A percentile compares a stretch with the other conserved stretches of the same genome.
Evolutionary conservation across 345 rosid species (phyloP).

Genomic region (Microcos paniculata): DNA sequence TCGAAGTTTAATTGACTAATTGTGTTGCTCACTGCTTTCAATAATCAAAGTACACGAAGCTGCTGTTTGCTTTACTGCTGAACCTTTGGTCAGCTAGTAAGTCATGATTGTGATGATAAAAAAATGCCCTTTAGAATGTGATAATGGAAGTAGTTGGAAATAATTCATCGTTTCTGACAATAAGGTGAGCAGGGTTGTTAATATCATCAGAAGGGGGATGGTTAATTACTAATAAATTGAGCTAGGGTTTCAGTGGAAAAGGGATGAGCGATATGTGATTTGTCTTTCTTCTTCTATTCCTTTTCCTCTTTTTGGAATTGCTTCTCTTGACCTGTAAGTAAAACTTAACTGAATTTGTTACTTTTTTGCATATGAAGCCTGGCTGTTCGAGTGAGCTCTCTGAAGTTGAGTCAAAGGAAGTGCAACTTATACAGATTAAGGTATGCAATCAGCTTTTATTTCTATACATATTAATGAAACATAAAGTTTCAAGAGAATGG

Average conservation of each 20-base stretch:
- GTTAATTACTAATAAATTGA: neutral
- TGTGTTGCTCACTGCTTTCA: neutral
- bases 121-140: neutral
- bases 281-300: neutral
- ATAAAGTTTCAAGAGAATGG: neutral
- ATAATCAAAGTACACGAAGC: neutral
- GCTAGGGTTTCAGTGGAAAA: neutral
- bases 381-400: slow-evolving; percentile 92
- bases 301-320: neutral
- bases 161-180: neutral
- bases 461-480: neutral
- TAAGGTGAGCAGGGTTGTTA: neutral
- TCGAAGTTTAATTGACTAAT: neutral
- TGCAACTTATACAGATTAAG: slow-evolving; percentile 82
- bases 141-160: neutral
- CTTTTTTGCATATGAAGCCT: slow-evolving; percentile 55
- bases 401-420: slow-evolving; percentile 52
- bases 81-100: neutral
- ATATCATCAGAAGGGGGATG: neutral
- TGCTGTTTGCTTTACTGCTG: neutral
- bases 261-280: neutral
- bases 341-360: neutral
- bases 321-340: neutral
- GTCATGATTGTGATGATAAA: neutral
- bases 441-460: slow-evolving; percentile 28